Conservation (phyloP, 2,329 filamentous ascomycete species). For the Xylaria arbuscula region DNA sequence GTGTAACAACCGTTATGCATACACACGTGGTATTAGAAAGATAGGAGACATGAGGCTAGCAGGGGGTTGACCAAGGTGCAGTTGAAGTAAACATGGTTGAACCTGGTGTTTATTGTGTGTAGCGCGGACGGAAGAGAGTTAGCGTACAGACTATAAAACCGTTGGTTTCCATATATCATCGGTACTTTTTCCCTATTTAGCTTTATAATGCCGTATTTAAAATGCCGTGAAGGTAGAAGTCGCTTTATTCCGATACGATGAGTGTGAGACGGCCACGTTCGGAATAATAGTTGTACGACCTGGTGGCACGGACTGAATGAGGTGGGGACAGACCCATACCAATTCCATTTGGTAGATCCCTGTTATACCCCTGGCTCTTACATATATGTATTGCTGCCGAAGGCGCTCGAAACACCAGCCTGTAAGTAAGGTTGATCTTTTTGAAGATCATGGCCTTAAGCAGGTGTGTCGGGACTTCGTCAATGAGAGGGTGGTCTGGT, state of each 20-base stretch:
- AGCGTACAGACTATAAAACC: not conserved
- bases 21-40: slow-evolving; percentile 7
- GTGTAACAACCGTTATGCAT: not conserved
- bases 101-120: not conserved
- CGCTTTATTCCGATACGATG: not conserved
- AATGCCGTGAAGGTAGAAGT: too few species aligned
- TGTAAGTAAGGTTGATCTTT: not conserved
- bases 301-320: slow-evolving; percentile 3
- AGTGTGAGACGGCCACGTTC: not conserved
- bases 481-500: not conserved
- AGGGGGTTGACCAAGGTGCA: not conserved
- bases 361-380: slow-evolving; percentile 4
- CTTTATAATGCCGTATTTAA: not conserved
- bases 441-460: slow-evolving; percentile 7
- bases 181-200: slow-evolving; percentile 19
- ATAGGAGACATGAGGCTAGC: slow-evolving; percentile 5
- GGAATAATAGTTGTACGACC: not conserved
- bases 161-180: slow-evolving; percentile 11
- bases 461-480: not conserved
- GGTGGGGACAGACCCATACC: slow-evolving; percentile 7
- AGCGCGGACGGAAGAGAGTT: not conserved
- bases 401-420: not conserved
- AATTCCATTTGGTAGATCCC: not conserved
- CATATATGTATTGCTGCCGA: not conserved
- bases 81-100: not conserved